Evolutionary conservation across 257 asterid genomes (phyloP).

Genomic region (Nicotiana benthamiana): DNA sequence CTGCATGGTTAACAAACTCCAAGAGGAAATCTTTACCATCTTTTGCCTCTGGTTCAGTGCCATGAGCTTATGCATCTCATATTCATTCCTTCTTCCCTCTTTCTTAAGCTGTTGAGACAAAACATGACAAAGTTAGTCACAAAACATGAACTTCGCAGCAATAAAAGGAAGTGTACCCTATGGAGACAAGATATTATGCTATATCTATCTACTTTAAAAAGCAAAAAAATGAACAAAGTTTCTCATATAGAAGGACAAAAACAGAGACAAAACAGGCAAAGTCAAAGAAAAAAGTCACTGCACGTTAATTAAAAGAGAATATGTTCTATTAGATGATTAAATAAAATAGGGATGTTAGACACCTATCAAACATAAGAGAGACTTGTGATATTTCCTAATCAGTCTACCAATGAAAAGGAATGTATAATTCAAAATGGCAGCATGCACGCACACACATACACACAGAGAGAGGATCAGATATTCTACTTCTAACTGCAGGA

Average conservation of each 20-base stretch:
- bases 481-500: background rate
- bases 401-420: no score
- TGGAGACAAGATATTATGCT: background rate
- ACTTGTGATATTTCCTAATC: background rate
- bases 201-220: background rate
- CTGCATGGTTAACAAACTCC: background rate
- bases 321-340: background rate
- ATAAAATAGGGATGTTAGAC: background rate
- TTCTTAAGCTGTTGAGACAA: slow-evolving; percentile 56
- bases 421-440: no score
- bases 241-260: background rate
- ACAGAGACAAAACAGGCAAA: background rate
- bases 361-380: background rate
- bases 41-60: slow-evolving; percentile 98
- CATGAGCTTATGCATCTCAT: slow-evolving; percentile 94
- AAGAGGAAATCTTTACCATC: slow-evolving; percentile 40
- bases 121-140: background rate
- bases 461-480: background rate
- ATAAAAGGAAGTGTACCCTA: background rate
- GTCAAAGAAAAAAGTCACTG: background rate
- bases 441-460: no score
- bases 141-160: background rate
- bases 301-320: background rate
- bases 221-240: background rate
- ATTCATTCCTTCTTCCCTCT: slow-evolving; percentile 95